These are phyloP conservation scores for Ganoderma multipileum DNA, from an alignment of 1,284 basidiomycete species.

Conservation along the genomic window DNA sequence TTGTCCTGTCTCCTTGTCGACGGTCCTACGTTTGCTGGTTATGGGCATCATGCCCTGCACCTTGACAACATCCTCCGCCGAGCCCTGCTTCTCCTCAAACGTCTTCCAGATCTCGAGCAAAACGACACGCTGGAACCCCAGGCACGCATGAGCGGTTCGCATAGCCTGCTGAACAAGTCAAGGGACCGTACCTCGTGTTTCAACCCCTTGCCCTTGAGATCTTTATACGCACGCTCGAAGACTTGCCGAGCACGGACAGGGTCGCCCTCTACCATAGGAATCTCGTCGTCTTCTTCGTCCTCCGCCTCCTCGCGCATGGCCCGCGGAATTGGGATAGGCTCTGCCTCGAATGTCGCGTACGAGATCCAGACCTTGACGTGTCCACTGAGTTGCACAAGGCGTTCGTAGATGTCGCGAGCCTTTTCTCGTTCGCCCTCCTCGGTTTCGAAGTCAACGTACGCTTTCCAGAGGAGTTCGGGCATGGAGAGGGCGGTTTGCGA, in stretches of 20 bases:
- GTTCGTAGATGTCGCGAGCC: slow-evolving; percentile 89
- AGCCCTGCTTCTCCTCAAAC: slow-evolving; percentile 85
- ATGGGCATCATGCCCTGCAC: slow-evolving; percentile 93
- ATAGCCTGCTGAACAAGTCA: slow-evolving; percentile 10
- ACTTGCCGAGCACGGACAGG: slow-evolving; percentile 72
- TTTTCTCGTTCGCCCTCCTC: slow-evolving; percentile 92
- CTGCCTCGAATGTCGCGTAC: slow-evolving; percentile 80
- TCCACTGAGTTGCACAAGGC: slow-evolving; percentile 85
- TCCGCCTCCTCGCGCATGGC: slow-evolving; percentile 79
- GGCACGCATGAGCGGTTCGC: background rate
- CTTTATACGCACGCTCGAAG: slow-evolving; percentile 87
- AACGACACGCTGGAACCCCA: slow-evolving; percentile 73
- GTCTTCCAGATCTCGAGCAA: slow-evolving; percentile 93
- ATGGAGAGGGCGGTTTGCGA: slow-evolving; percentile 92
- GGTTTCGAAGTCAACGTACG: slow-evolving; percentile 96
- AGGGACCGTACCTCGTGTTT: slow-evolving; percentile 82
- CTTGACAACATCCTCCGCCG: slow-evolving; percentile 70
- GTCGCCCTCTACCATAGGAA: slow-evolving; percentile 49
- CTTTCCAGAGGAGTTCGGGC: slow-evolving; percentile 98
- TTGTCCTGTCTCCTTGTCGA: slow-evolving; percentile 84
- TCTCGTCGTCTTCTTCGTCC: slow-evolving; percentile 52
- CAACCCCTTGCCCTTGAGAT: slow-evolving; percentile 78
- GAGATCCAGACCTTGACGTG: slow-evolving; percentile 95
- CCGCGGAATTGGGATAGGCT: slow-evolving; percentile 68
- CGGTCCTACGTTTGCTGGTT: slow-evolving; percentile 84